Base-by-base conservation (phyloP, 345 rosid genomes). In the Lepidium sativum region DNA sequence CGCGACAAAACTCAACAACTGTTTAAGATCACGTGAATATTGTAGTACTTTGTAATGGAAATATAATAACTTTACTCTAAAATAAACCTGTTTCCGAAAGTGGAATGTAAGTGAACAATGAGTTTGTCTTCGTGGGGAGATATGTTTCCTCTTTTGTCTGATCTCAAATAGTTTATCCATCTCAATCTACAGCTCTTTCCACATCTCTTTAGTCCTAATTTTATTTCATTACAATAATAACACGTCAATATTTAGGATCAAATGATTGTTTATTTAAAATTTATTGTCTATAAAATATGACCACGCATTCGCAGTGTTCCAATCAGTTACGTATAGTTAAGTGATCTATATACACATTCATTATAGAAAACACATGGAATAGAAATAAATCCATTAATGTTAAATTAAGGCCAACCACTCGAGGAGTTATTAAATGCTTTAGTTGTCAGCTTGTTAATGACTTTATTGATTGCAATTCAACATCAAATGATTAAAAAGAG, bases 141-240 rank as follows among this genome's bases (percentile, higher is more conserved):
- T 50, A 83, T 80, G 63, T 80, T 80, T 33, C 83, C 83, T 72
- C 87, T 77, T 68, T 78, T 83, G 38, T 74, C 83, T 15, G 84
- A 80, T 40, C 80, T 82, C 25, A 82, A 56, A 70, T 82, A 82
- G 37, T 82, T 82, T 31, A 82, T 31, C 86, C 86, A 82, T 43
- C 86, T 71, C 34, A 82, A 41, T 53, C 84, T 75, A 67, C 86
- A 82, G 55, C 86, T 80, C 72, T 82, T 82, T 54, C 86, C 86
- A 54, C 81, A 74, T 44, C 85, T 73, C 40, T 71, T 71, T 9
- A 80, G 70, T 50, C 80, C 84, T 25, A 1, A 25, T 25, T 25
- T 3, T 4, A 23, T 23, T 23, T 5, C 29, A 25, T 25, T 4
- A 25, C 5, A 25, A 1, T 25, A 4, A 25, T 6, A 0, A 4